Evolutionary conservation across 305 asterid species (phyloP), one percentile per base, ranked within the genome.

Genomic region (Rubia tinctorum): DNA sequence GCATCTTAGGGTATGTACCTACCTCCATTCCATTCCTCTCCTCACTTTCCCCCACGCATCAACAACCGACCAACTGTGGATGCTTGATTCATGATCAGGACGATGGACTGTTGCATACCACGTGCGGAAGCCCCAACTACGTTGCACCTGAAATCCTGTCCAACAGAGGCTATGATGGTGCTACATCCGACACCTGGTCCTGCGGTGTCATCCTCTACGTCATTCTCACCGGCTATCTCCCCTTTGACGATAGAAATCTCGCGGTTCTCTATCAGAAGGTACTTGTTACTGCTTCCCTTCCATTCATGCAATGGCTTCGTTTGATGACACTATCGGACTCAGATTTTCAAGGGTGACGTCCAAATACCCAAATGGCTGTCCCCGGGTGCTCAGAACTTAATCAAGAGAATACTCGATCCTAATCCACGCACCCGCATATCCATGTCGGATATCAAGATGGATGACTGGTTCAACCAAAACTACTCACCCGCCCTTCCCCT

Each of bases 101-200:
- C 51, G 99, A 94, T 64, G 99, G 99, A 37, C 84, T 94, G 76
- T 66, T 94, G 80, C 99, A 95, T 76, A 95, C 99, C 68, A 90
- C 98, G 34, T 95, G 99, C 65, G 99, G 99, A 77, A 95, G 97
- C 89, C 99, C 99, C 75, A 95, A 95, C 72, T 95, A 95, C 60
- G 99, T 95, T 25, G 99, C 99, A 40, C 99, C 99, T 45, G 99
- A 95, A 76, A 81, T 94, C 82, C 92, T 94, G 60, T 86, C 91
- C 43, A 92, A 90, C 83, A 81, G 91, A 81, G 99, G 99, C 51
- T 94, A 94, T 58, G 88, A 92, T 74, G 99, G 99, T 61, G 92
- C 98, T 62, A 82, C 95, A 61, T 89, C 99, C 37, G 99, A 94
- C 79, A 88, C 89, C 56, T 94, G 99, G 99, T 92, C 99, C 0